These are phyloP conservation scores for Quercus suber DNA, from an alignment of 306 rosid species.

Conservation along the genomic window DNA sequence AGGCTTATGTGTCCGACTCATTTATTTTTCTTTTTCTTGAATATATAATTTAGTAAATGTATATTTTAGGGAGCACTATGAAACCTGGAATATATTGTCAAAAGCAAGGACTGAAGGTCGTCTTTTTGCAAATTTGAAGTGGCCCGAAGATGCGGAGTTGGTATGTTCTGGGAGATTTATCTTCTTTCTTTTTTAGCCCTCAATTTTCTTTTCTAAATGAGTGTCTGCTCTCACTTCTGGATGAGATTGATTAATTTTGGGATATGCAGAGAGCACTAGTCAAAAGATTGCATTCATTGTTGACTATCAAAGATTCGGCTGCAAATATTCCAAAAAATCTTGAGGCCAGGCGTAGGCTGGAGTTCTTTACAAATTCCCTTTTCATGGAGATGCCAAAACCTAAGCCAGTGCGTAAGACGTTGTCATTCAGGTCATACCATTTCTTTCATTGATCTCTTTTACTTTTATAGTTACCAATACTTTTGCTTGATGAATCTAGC, in stretches of 20 bases:
- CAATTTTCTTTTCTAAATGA: not conserved
- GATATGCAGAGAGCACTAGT: slow-evolving; percentile 60
- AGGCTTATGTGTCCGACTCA: not conserved
- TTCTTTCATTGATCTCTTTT: not conserved
- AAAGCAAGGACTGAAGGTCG: slow-evolving; percentile 75
- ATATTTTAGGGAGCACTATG: slow-evolving; percentile 60
- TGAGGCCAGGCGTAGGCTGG: slow-evolving; percentile 83
- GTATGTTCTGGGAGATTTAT: slow-evolving; percentile 40
- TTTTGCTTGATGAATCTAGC: slow-evolving; percentile 14
- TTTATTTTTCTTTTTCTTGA: not conserved
- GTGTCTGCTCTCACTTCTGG: not conserved
- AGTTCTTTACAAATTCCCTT: slow-evolving; percentile 90
- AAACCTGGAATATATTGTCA: slow-evolving; percentile 58
- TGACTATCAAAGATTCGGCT: slow-evolving; percentile 92
- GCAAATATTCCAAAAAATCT: slow-evolving; percentile 84
- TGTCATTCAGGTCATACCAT: slow-evolving; percentile 67
- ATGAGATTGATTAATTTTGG: slow-evolving; percentile 19
- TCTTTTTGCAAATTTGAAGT: slow-evolving; percentile 73
- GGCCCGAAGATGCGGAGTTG: slow-evolving; percentile 70
- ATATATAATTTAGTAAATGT: slow-evolving; percentile 7
- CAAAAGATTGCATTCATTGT: slow-evolving; percentile 73
- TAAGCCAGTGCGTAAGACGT: slow-evolving; percentile 78
- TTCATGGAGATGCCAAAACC: slow-evolving; percentile 82
- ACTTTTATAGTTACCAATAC: not conserved
- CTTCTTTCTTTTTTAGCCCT: not conserved